Base-by-base conservation (phyloP, 306 rosid species). In the Gillenia trifoliata region DNA sequence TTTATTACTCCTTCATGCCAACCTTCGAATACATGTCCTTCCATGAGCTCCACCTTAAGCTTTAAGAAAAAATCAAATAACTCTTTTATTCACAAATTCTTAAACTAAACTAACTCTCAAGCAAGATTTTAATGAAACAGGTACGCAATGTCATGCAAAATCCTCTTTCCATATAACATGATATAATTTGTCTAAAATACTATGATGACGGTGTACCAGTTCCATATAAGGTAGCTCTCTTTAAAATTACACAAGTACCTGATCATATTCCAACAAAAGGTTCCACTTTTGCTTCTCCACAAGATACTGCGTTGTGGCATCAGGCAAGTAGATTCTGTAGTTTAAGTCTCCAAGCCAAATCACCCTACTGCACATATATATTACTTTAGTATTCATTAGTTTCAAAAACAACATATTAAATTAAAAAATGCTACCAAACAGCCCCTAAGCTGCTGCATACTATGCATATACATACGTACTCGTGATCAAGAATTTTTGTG, bases 281-380 rank as follows among this genome's bases (percentile, higher is more conserved):
- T 71, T 83, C 91, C 88, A 87, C 29, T 83, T 84, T 43, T 36
- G 34, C 61, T 74, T 82, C 29, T 78, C 86, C 41, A 79, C 89
- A 57, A 87, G 85, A 30, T 65, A 76, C 19, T 85, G 83, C 41
- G 88, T 85, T 5, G 84, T 81, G 77, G 74, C 86, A 77, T 87
- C 91, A 36, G 91, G 88, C 9, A 83, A 73, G 49, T 85, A 80
- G 19, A 89, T 82, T 70, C 94, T 89, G 57, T 89, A 89, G 78
- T 89, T 89, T 71, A 89, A 50, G 79, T 89, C 94, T 52, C 91
- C 94, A 63, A 89, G 89, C 75, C 88, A 80, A 63, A 89, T 74
- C 40, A 89, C 87, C 64, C 77, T 75, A 49, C 93, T 89, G 87
- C 88, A 81, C 28, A 5, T 45, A 29, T 43, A 38, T 65, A 31